Percentiles rank a stretch among this genome's conserved stretches.
These are phyloP conservation scores for Nasturtium officinale DNA, from an alignment of 345 rosid species.

Conservation along the genomic window DNA sequence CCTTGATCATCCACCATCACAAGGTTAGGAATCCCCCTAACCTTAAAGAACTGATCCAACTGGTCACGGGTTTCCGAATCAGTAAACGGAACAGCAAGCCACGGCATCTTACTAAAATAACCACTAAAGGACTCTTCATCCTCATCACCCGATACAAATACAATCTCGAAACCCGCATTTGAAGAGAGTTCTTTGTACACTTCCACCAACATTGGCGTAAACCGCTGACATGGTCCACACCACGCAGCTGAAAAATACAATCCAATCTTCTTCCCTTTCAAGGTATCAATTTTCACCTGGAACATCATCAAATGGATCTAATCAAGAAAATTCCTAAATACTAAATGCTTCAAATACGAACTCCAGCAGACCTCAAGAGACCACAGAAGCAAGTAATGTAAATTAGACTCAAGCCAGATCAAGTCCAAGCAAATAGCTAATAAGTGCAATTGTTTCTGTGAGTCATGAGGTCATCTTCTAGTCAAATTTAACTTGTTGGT, in stretches of 20 bases:
- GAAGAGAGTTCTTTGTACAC: slow-evolving; percentile 55
- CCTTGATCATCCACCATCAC: slow-evolving; percentile 74
- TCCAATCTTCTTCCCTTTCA: slow-evolving; percentile 80
- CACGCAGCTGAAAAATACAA: slow-evolving; percentile 83
- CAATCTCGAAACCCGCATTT: slow-evolving; percentile 61
- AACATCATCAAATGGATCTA: not conserved
- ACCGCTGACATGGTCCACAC: slow-evolving; percentile 74
- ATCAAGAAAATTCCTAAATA: no score
- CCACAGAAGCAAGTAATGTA: no score
- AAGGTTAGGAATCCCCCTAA: slow-evolving; percentile 69
- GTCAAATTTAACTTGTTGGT: no score
- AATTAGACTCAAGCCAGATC: no score
- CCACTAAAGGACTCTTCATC: slow-evolving; percentile 57
- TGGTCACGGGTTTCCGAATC: slow-evolving; percentile 56
- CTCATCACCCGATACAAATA: slow-evolving; percentile 59
- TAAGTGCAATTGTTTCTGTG: not conserved
- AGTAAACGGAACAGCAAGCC: slow-evolving; percentile 82
- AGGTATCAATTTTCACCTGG: slow-evolving; percentile 67
- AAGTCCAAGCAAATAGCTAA: no score
- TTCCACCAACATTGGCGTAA: slow-evolving; percentile 67
- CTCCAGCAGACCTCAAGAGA: no score
- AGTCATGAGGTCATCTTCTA: no score
- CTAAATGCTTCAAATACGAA: no score
- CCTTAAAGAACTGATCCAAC: slow-evolving; percentile 58
- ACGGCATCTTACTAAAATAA: slow-evolving; percentile 84